Evolutionary conservation across 345 rosid species (phyloP).

Genomic region (Mallotus nudiflorus): DNA sequence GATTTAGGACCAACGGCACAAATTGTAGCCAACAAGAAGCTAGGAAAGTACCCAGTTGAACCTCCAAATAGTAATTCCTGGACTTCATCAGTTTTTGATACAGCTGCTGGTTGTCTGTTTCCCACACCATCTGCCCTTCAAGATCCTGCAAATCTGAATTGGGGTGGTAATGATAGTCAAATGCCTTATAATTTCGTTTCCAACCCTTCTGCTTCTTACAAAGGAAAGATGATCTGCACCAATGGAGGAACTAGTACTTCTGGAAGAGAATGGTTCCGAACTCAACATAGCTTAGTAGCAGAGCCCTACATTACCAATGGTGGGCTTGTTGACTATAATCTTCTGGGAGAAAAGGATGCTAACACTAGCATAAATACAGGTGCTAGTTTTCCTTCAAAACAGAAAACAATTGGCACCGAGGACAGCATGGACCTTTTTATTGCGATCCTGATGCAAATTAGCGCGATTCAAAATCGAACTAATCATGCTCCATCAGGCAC

Average conservation of each 20-base stretch:
- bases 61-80: background rate
- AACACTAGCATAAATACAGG: conserved; percentile 4
- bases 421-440: conserved; percentile 19
- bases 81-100: conserved; percentile 1
- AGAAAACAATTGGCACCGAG: background rate
- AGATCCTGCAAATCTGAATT: conserved; percentile 2
- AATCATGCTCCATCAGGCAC: conserved; percentile 7
- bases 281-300: background rate
- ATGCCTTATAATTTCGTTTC: conserved; percentile 2
- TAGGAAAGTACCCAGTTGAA: conserved; percentile 10
- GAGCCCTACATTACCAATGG: background rate
- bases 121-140: conserved; percentile 2
- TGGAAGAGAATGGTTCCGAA: background rate
- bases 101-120: background rate
- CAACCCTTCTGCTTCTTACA: conserved; percentile 5
- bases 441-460: conserved; percentile 10
- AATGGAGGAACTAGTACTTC: background rate
- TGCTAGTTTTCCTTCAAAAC: conserved; percentile 1
- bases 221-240: conserved; percentile 15
- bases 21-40: conserved; percentile 18
- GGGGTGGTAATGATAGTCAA: background rate
- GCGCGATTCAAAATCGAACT: conserved; percentile 14
- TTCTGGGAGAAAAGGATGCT: background rate
- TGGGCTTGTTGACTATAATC: background rate
- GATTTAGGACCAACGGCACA: conserved; percentile 28